phyloP scores from a whole-genome alignment of 495 filamentous ascomycete genomes.

The Corynascus novoguineensis region DNA sequence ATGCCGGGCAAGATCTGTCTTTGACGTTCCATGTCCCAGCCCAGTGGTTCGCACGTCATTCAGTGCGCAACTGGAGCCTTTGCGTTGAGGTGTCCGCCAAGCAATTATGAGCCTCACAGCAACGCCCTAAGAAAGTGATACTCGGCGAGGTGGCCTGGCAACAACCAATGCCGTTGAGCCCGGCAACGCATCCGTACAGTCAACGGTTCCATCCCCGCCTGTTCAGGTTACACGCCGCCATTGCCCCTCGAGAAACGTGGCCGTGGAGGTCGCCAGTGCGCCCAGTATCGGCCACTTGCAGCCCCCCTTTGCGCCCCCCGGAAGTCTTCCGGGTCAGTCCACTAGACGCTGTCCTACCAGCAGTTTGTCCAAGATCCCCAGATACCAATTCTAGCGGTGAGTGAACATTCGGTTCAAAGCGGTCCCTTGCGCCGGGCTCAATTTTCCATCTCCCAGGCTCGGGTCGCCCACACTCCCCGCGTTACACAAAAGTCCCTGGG shows the following conservation, averaged over 20 bases:
- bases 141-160: background rate
- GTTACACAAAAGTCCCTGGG: background rate
- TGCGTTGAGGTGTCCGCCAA: background rate
- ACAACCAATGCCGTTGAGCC: background rate
- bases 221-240: no score
- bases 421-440: background rate
- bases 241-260: background rate
- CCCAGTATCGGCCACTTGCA: background rate
- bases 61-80: background rate
- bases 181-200: background rate
- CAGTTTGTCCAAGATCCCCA: background rate
- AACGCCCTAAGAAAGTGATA: background rate
- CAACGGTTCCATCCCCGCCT: no score
- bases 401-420: background rate
- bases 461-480: no score
- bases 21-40: background rate
- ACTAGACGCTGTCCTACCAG: background rate
- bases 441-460: background rate
- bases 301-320: background rate
- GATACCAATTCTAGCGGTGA: background rate
- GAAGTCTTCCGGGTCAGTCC: slow-evolving; percentile 9
- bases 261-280: background rate
- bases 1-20: background rate
- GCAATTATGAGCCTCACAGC: background rate
- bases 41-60: background rate